Evolutionary conservation across 2,329 filamentous ascomycete species (phyloP).

Genomic region (Penicillium sp.): DNA sequence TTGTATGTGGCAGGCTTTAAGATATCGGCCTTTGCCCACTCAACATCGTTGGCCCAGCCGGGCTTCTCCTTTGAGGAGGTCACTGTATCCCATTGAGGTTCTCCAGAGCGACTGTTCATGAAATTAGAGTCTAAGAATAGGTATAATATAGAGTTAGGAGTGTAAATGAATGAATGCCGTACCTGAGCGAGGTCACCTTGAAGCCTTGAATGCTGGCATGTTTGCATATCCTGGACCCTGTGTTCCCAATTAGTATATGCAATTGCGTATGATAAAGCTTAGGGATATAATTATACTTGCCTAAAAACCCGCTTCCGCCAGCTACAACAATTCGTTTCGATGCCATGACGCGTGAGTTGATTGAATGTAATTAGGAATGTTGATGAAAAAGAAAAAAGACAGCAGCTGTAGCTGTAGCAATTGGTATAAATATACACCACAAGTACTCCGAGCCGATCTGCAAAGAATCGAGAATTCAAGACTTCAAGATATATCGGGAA

Average conservation of each 20-base stretch:
- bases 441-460: not conserved
- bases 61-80: conserved; percentile 69
- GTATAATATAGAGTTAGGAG: not conserved
- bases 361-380: not conserved
- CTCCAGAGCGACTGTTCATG: conserved; percentile 71
- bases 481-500: not conserved
- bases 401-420: too few species aligned
- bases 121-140: not conserved
- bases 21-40: conserved; percentile 86
- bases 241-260: conserved; percentile 15
- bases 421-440: not conserved
- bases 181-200: conserved; percentile 92
- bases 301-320: conserved; percentile 89
- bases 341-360: conserved; percentile 35
- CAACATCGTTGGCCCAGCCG: conserved; percentile 74
- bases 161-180: conserved; percentile 22
- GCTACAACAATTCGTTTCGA: conserved; percentile 83
- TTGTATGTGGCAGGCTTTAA: conserved; percentile 77
- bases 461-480: not conserved
- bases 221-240: conserved; percentile 79
- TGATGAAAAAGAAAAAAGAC: not conserved
- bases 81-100: conserved; percentile 78
- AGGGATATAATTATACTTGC: conserved; percentile 37
- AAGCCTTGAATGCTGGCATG: conserved; percentile 79
- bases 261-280: not conserved